phyloP scores from a whole-genome alignment of 306 rosid genomes.

The Sophora flavescens region DNA sequence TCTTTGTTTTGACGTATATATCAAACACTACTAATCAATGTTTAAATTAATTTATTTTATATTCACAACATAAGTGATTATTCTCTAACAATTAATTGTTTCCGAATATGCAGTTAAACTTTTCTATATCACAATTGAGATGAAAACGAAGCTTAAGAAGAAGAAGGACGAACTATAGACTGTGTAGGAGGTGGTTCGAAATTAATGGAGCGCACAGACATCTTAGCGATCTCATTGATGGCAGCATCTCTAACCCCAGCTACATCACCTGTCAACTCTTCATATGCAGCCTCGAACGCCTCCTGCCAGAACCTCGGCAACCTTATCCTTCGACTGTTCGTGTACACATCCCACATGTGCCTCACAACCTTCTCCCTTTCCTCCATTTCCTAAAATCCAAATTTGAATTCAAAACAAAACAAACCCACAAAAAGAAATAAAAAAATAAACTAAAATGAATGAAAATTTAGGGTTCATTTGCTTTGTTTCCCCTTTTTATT shows the following conservation, averaged over 20 bases:
- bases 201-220: slow-evolving; percentile 77
- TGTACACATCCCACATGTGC: slow-evolving; percentile 89
- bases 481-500: too few relatives aligned
- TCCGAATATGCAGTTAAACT: too few relatives aligned
- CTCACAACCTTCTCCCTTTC: slow-evolving; percentile 83
- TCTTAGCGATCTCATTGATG: slow-evolving; percentile 72
- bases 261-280: slow-evolving; percentile 73
- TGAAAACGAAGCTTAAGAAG: neutral
- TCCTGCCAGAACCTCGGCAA: slow-evolving; percentile 82
- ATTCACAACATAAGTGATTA: too few relatives aligned
- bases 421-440: neutral
- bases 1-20: too few relatives aligned
- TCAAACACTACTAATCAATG: too few relatives aligned
- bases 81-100: too few relatives aligned
- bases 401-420: too few relatives aligned
- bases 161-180: slow-evolving; percentile 60
- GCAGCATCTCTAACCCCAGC: slow-evolving; percentile 72
- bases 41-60: too few relatives aligned
- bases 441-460: too few relatives aligned
- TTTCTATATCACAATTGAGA: too few relatives aligned
- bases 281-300: slow-evolving; percentile 88
- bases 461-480: too few relatives aligned
- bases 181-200: slow-evolving; percentile 66
- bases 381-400: slow-evolving; percentile 69
- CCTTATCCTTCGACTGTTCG: slow-evolving; percentile 75